Evolutionary conservation across 2,329 filamentous ascomycete species (phyloP).

Genomic region (Aureobasidium sp.): DNA sequence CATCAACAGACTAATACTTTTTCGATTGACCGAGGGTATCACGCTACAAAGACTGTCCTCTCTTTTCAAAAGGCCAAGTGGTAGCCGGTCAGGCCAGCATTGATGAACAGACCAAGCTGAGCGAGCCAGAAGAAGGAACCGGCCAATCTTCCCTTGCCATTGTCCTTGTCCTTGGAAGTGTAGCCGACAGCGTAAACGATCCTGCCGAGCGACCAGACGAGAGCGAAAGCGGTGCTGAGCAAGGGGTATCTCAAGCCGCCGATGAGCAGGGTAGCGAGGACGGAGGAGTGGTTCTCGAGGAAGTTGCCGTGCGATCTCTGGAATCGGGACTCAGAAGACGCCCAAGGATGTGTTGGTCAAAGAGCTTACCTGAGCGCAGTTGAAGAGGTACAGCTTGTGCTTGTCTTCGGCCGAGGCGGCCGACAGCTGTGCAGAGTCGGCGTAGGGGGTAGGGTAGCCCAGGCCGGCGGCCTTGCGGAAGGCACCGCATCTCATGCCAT

Average conservation of each 20-base stretch:
- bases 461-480: conserved; percentile 48
- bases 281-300: conserved; percentile 50
- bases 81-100: conserved; percentile 26
- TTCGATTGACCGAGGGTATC: background rate
- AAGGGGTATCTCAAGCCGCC: conserved; percentile 49
- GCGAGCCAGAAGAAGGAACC: conserved; percentile 29
- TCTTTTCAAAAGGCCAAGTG: conserved; percentile 21
- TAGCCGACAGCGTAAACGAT: conserved; percentile 44
- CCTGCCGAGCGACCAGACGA: conserved; percentile 45
- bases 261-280: conserved; percentile 46
- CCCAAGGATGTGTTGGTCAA: no score
- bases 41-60: background rate
- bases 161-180: conserved; percentile 32
- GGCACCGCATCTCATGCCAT: conserved; percentile 39
- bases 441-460: conserved; percentile 53
- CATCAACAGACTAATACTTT: no score
- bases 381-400: conserved; percentile 40
- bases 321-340: no score
- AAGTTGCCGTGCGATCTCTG: conserved; percentile 51
- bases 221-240: conserved; percentile 40
- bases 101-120: conserved; percentile 27
- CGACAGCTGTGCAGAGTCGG: conserved; percentile 47
- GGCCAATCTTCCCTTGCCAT: conserved; percentile 39
- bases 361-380: no score
- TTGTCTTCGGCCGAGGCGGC: conserved; percentile 34